phyloP scores from a whole-genome alignment of 2,329 filamentous ascomycete species.

The Cyclaneusma minus region DNA sequence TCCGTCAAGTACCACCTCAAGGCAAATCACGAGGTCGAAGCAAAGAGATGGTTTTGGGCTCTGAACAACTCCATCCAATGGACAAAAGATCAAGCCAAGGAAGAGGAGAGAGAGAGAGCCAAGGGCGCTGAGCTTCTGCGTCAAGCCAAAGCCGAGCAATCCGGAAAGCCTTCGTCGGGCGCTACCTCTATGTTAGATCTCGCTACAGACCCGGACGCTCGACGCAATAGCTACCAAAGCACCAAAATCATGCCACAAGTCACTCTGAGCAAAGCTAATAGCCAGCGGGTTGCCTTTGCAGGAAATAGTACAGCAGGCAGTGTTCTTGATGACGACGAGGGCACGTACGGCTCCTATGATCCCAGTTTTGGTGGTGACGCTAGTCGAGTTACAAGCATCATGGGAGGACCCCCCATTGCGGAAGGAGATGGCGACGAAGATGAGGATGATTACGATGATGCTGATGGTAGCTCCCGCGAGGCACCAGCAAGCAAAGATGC shows the following conservation, averaged over 20 bases:
- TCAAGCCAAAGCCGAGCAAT: conserved; percentile 66
- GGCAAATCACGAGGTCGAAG: conserved; percentile 94
- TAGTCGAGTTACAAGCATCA: conserved; percentile 11
- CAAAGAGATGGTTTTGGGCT: conserved; percentile 98
- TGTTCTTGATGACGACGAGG: conserved; percentile 33
- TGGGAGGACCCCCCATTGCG: conserved; percentile 3
- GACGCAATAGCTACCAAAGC: conserved; percentile 29
- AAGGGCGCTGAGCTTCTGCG: conserved; percentile 61
- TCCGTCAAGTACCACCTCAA: conserved; percentile 98
- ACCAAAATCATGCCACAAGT: conserved; percentile 11
- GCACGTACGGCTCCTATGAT: conserved; percentile 38
- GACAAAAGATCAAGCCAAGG: conserved; percentile 91
- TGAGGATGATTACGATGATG: conserved; percentile 66
- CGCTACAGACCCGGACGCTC: conserved; percentile 16
- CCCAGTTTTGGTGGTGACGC: conserved; percentile 30
- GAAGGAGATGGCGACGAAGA: conserved; percentile 41
- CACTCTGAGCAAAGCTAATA: conserved; percentile 5
- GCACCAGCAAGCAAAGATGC: conserved; percentile 74
- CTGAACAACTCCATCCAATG: conserved; percentile 98
- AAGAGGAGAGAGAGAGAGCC: conserved; percentile 65
- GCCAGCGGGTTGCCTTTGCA: conserved; percentile 14
- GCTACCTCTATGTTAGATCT: conserved; percentile 11
- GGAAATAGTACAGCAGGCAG: conserved; percentile 20
- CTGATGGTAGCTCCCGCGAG: conserved; percentile 61
- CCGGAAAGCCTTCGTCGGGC: conserved; percentile 32